Conservation (phyloP, 257 asterid species). For the Galeopsis tetrahit region DNA sequence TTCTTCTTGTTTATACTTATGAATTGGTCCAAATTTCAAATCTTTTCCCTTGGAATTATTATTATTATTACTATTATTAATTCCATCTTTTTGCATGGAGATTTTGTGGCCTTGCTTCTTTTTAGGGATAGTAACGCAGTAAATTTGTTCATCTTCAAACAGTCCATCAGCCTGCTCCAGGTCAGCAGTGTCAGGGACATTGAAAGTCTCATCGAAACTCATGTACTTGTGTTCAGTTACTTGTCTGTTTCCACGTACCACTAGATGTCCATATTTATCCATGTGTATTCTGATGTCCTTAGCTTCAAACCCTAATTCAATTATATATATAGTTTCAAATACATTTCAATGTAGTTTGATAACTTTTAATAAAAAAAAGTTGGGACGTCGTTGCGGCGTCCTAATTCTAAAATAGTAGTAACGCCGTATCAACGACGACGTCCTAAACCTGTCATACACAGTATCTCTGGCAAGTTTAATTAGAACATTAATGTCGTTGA, state of each 20-base stretch:
- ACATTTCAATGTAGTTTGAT: not conserved
- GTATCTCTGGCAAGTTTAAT: too few relatives aligned
- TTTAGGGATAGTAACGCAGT: slow-evolving; percentile 38
- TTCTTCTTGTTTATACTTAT: not conserved
- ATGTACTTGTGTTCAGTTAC: slow-evolving; percentile 38
- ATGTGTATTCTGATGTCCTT: slow-evolving; percentile 32
- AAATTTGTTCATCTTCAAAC: slow-evolving; percentile 37
- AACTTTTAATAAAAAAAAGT: too few relatives aligned
- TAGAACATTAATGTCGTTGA: too few relatives aligned
- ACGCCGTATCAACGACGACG: too few relatives aligned
- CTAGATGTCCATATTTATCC: slow-evolving; percentile 43
- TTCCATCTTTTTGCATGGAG: slow-evolving; percentile 4
- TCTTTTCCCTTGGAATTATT: not conserved
- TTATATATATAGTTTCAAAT: not conserved
- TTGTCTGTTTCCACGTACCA: slow-evolving; percentile 44
- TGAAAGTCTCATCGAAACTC: slow-evolving; percentile 40
- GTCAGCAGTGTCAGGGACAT: slow-evolving; percentile 26
- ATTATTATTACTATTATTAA: not conserved
- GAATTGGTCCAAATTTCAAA: slow-evolving; percentile 8
- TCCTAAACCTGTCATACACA: too few relatives aligned
- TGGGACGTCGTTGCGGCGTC: too few relatives aligned
- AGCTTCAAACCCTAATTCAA: slow-evolving; percentile 36
- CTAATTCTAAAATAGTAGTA: too few relatives aligned
- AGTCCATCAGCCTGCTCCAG: slow-evolving; percentile 35
- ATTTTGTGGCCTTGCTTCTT: not conserved